phyloP scores from a whole-genome alignment of 2,329 filamentous ascomycete genomes.

The Fusarium sororula region DNA sequence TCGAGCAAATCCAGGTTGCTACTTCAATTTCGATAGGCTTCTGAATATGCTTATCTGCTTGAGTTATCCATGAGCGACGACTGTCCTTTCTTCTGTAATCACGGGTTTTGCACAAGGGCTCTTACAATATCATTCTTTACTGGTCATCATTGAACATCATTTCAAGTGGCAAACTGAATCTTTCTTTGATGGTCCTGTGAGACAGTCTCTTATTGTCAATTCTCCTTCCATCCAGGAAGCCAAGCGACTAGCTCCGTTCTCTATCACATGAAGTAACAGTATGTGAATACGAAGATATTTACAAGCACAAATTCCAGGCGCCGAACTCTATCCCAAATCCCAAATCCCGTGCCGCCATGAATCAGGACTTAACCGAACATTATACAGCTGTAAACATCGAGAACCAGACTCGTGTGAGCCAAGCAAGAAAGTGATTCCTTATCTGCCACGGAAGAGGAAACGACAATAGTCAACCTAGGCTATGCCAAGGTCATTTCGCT shows the following conservation, averaged over 20 bases:
- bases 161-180: not conserved
- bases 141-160: not conserved
- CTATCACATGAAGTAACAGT: slow-evolving; percentile 19
- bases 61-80: no score
- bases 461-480: slow-evolving; percentile 21
- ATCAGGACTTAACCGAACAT: slow-evolving; percentile 32
- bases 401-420: slow-evolving; percentile 22
- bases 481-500: slow-evolving; percentile 17
- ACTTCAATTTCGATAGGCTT: not conserved
- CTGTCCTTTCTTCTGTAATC: not conserved
- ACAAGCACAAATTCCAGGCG: slow-evolving; percentile 35
- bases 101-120: not conserved
- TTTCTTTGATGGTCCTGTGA: not conserved
- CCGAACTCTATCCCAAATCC: slow-evolving; percentile 15
- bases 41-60: not conserved
- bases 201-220: slow-evolving; percentile 11
- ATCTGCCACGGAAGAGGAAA: slow-evolving; percentile 18
- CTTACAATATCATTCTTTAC: not conserved
- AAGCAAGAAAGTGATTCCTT: slow-evolving; percentile 29
- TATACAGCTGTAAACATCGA: slow-evolving; percentile 19
- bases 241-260: slow-evolving; percentile 6
- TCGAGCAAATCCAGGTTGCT: not conserved
- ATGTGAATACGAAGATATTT: slow-evolving; percentile 37
- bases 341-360: slow-evolving; percentile 10
- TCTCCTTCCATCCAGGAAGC: slow-evolving; percentile 34